Conservation (phyloP, 2,329 filamentous ascomycete genomes). For the Talaromyces pinophilus region DNA sequence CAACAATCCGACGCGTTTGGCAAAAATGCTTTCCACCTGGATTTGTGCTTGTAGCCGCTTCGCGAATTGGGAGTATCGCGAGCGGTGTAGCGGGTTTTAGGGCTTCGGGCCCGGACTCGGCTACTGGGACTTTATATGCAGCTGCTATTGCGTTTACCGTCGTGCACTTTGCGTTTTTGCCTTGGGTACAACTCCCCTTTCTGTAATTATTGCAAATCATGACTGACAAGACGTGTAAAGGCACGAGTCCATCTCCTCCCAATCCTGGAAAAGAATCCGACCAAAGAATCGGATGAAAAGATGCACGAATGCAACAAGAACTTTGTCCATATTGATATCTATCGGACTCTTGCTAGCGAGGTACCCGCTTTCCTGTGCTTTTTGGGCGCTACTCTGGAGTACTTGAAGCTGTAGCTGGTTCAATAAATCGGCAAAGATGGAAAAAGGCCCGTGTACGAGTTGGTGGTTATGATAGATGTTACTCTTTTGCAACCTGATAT, state of each 20-base stretch:
- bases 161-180: conserved; percentile 17
- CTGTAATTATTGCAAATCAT: neutral
- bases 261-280: conserved; percentile 5
- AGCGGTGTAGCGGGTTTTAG: conserved; percentile 16
- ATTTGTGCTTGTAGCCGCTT: neutral
- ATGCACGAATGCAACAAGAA: neutral
- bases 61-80: conserved; percentile 9
- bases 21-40: conserved; percentile 1
- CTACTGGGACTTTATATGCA: neutral
- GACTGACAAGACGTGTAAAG: neutral
- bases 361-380: conserved; percentile 17
- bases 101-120: conserved; percentile 4
- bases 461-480: neutral
- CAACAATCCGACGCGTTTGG: conserved; percentile 8
- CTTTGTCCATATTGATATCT: conserved; percentile 4
- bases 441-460: neutral
- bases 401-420: conserved; percentile 5
- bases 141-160: conserved; percentile 11
- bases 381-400: conserved; percentile 13
- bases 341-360: conserved; percentile 14
- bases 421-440: neutral
- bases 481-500: neutral
- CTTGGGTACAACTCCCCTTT: neutral
- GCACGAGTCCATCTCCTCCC: neutral
- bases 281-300: conserved; percentile 13